Evolutionary conservation across 2,329 filamentous ascomycete genomes (phyloP).

Genomic region (Colletotrichum simmondsii): DNA sequence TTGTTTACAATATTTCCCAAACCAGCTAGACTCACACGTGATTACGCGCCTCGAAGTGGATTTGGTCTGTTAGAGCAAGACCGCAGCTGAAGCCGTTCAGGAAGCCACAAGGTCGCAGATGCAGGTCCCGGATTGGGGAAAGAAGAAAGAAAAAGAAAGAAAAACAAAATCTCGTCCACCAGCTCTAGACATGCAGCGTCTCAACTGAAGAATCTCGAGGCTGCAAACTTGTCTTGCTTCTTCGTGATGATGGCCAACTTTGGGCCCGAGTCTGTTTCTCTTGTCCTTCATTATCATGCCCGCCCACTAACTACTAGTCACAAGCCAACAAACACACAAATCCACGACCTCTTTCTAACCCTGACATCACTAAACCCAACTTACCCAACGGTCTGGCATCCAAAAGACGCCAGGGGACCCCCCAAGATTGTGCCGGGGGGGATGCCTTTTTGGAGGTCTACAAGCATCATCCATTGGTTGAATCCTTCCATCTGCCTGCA

Average conservation of each 20-base stretch:
- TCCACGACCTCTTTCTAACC: conserved; percentile 10
- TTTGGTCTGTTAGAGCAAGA: conserved; percentile 6
- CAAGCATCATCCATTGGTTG: conserved; percentile 21
- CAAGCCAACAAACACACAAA: background rate
- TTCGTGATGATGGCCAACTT: background rate
- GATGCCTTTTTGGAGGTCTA: conserved; percentile 14
- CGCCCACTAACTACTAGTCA: background rate
- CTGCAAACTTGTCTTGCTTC: conserved; percentile 7
- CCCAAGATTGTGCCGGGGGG: conserved; percentile 11
- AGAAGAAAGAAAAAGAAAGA: background rate
- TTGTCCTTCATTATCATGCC: conserved; percentile 15
- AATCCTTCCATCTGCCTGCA: conserved; percentile 24
- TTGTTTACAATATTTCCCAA: conserved; percentile 35
- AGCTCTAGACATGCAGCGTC: conserved; percentile 29
- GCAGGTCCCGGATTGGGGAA: conserved; percentile 18
- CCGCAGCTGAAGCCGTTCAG: background rate
- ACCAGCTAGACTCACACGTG: conserved; percentile 29
- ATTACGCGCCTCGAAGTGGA: conserved; percentile 19
- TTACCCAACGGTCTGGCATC: conserved; percentile 31
- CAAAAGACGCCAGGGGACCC: conserved; percentile 20
- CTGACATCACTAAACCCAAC: conserved; percentile 28
- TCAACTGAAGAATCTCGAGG: conserved; percentile 31
- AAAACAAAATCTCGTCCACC: conserved; percentile 27
- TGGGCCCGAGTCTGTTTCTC: background rate
- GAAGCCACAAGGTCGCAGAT: conserved; percentile 18